Percentiles rank a stretch among this genome's conserved stretches.
Conservation (phyloP, 1,284 basidiomycete genomes). For the Apiotrichum gamsii region DNA sequence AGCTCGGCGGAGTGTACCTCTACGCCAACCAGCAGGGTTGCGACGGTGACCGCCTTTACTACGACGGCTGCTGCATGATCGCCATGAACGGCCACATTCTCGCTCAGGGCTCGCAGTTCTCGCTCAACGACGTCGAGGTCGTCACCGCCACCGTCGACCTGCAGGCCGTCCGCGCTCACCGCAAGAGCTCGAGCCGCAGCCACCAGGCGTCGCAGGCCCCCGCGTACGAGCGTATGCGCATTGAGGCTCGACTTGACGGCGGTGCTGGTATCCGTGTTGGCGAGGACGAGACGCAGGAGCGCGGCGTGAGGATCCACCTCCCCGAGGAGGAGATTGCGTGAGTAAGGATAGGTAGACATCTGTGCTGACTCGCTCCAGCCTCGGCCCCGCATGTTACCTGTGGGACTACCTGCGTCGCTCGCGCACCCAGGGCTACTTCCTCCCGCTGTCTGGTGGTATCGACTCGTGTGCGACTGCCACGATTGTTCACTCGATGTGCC, state of each 20-base stretch:
- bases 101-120: conserved; percentile 95
- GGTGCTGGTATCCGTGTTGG: conserved; percentile 58
- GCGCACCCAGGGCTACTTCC: conserved; percentile 88
- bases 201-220: conserved; percentile 79
- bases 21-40: conserved; percentile 99
- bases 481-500: conserved; percentile 95
- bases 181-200: conserved; percentile 71
- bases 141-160: conserved; percentile 92
- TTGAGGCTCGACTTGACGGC: conserved; percentile 63
- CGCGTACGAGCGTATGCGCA: conserved; percentile 68
- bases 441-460: conserved; percentile 95
- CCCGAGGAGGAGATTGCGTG: conserved; percentile 98
- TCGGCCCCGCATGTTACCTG: conserved; percentile 97
- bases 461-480: conserved; percentile 94
- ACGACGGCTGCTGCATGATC: conserved; percentile 94
- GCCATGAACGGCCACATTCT: conserved; percentile 87
- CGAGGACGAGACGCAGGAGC: conserved; percentile 57
- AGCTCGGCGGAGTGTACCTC: conserved; percentile 94
- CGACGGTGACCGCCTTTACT: conserved; percentile 95
- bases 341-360: conserved; percentile 44
- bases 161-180: conserved; percentile 84
- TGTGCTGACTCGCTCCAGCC: conserved; percentile 52
- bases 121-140: conserved; percentile 90
- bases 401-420: conserved; percentile 98
- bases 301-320: conserved; percentile 64